A percentile compares a stretch with the other conserved stretches of the same genome.
phyloP scores from a whole-genome alignment of 106 monocot species.

The Posidonia australis region DNA sequence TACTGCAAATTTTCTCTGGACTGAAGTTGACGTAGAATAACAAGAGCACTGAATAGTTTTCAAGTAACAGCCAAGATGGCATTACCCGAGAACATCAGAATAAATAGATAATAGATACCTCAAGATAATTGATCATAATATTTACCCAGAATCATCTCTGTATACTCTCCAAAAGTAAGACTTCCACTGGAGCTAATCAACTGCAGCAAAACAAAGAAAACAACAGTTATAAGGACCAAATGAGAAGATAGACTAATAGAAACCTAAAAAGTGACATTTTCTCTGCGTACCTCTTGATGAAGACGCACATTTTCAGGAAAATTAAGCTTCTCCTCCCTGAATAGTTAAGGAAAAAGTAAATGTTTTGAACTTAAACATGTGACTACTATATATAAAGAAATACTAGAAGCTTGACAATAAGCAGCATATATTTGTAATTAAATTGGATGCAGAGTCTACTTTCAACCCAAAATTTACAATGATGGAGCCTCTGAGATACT shows the following conservation, averaged over 20 bases:
- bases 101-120: background rate
- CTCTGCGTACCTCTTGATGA: conserved; percentile 41
- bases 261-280: background rate
- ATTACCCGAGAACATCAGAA: no score
- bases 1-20: background rate
- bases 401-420: no score
- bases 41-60: no score
- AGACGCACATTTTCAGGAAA: conserved; percentile 28
- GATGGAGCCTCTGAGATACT: no score
- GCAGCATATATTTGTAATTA: no score
- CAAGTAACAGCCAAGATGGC: no score
- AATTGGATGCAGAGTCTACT: no score
- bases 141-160: conserved; percentile 50
- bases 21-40: no score
- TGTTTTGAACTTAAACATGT: background rate
- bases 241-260: background rate
- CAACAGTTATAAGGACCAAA: no score
- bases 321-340: conserved; percentile 49
- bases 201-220: conserved; percentile 17
- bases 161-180: conserved; percentile 85
- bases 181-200: conserved; percentile 48
- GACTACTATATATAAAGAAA: no score
- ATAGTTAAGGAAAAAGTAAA: background rate
- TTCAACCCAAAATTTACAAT: no score
- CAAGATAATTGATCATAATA: conserved; percentile 35